Base-by-base conservation (phyloP, 139 green algal species). In the Dunaliella primolecta region DNA sequence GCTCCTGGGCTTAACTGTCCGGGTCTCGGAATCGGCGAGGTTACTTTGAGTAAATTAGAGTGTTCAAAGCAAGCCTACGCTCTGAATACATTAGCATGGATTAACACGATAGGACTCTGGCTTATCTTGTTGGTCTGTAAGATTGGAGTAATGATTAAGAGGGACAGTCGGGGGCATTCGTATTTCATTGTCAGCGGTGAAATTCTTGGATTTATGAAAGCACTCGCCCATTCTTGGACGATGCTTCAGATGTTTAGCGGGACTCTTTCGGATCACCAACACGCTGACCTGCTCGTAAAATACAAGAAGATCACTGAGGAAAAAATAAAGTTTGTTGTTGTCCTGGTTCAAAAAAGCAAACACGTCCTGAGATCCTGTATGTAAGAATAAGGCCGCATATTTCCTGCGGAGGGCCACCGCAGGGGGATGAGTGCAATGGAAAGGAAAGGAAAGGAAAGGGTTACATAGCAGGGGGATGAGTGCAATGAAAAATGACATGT, bases 121-220 rank as follows among this genome's bases (percentile, higher is more conserved):
- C 46, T 64, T 64, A 15, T 25, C 46, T 25, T 64, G 46, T 15
- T 64, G 7, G 46, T 64, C 46, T 64, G 7, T 64, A 64, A 64
- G 46, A 7, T 64, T 7, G 46, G 46, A 7, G 15, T 7, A 64
- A 64, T 64, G 46, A 64, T 64, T 64, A 64, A 98, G 95, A 98
- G 94, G 95, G 94, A 98, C 95, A 98, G 96, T 98, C 96, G 96
- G 96, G 96, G 96, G 95, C 96, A 98, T 98, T 98, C 95, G 95
- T 98, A 98, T 98, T 98, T 96, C 95, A 96, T 98, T 98, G 96
- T 98, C 95, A 98, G 95, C 98, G 96, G 96, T 98, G 95, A 98
- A 98, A 98, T 99, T 99, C 95, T 98, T 99, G 96, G 95, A 98
- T 98, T 98, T 98, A 97, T 97, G 95, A 96, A 98, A 98, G 95